A percentile compares a stretch with the other conserved stretches of the same genome.
phyloP scores from a whole-genome alignment of 352 stramenopile species.

The Pythium aquatile region DNA sequence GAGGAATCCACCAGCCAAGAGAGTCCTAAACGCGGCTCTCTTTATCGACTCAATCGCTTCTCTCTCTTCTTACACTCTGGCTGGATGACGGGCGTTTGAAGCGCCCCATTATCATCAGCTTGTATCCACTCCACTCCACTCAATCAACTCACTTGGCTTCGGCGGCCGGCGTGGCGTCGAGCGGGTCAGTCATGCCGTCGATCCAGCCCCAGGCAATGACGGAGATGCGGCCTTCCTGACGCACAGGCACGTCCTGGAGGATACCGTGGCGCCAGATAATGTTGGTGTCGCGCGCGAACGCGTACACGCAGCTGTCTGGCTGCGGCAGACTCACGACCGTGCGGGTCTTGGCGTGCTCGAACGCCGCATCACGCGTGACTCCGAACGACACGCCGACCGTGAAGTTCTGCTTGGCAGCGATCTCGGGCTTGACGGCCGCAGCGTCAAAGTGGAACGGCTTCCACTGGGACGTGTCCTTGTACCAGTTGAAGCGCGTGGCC shows the following conservation, averaged over 20 bases:
- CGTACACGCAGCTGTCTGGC: constrained; percentile 91
- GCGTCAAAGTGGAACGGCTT: constrained; percentile 94
- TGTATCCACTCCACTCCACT: neutral
- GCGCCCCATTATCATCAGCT: neutral
- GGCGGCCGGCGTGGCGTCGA: constrained; percentile 8
- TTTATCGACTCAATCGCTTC: neutral
- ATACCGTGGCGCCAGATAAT: constrained; percentile 93
- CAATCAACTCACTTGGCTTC: constrained; percentile 9
- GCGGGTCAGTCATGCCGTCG: constrained; percentile 57
- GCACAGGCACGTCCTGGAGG: constrained; percentile 78
- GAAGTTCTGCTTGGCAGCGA: constrained; percentile 93
- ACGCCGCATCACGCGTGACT: constrained; percentile 88
- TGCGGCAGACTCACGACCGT: constrained; percentile 92
- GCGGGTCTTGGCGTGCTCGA: constrained; percentile 82
- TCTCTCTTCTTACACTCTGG: neutral
- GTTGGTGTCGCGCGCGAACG: constrained; percentile 93
- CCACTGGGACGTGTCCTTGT: constrained; percentile 92
- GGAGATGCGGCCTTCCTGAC: constrained; percentile 90
- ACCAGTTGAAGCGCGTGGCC: constrained; percentile 96
- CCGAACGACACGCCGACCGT: constrained; percentile 95
- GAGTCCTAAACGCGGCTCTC: neutral
- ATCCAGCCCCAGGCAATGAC: constrained; percentile 94
- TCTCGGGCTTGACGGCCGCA: constrained; percentile 91
- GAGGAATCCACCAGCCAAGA: neutral
- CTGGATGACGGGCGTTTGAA: neutral